Percentiles rank a stretch among this genome's conserved stretches.
These are phyloP conservation scores for Teratosphaeria pseudoeucalypti DNA, from an alignment of 2,329 filamentous ascomycete species.

Conservation along the genomic window DNA sequence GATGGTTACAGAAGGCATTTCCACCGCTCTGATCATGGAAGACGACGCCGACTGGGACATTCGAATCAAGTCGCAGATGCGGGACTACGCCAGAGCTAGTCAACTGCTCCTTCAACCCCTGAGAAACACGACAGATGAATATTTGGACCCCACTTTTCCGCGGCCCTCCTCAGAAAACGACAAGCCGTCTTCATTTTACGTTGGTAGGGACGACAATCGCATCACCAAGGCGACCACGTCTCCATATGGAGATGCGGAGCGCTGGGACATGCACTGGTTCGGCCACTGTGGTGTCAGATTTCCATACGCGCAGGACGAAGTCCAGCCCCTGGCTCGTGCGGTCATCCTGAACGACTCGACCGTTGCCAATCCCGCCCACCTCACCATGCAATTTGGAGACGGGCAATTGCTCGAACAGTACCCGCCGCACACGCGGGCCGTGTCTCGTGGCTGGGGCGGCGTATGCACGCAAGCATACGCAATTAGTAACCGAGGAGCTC, in stretches of 20 bases:
- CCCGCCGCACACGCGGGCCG: slow-evolving; percentile 32
- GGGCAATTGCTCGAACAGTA: slow-evolving; percentile 6
- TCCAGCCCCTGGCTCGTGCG: slow-evolving; percentile 11
- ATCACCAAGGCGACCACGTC: slow-evolving; percentile 6
- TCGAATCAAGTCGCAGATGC: slow-evolving; percentile 31
- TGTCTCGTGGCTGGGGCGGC: slow-evolving; percentile 31
- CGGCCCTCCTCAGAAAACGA: slow-evolving; percentile 4
- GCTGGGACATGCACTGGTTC: slow-evolving; percentile 32
- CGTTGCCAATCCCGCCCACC: slow-evolving; percentile 11
- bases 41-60: slow-evolving; percentile 38
- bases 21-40: slow-evolving; percentile 34
- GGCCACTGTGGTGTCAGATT: slow-evolving; percentile 33
- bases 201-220: slow-evolving; percentile 2
- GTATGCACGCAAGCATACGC: slow-evolving; percentile 36
- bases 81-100: slow-evolving; percentile 27
- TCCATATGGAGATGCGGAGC: slow-evolving; percentile 14
- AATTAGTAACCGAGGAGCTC: slow-evolving; percentile 33
- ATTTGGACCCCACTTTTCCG: slow-evolving; percentile 13
- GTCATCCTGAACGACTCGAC: slow-evolving; percentile 15
- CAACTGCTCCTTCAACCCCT: slow-evolving; percentile 27
- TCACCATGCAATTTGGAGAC: slow-evolving; percentile 14
- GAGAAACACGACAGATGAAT: slow-evolving; percentile 7
- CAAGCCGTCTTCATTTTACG: slow-evolving; percentile 6
- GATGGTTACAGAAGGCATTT: slow-evolving; percentile 27
- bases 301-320: slow-evolving; percentile 1